Evolutionary conservation across 2,329 filamentous ascomycete species (phyloP), one percentile per base, ranked within the genome.

Genomic region (Cryphonectria naterciae): DNA sequence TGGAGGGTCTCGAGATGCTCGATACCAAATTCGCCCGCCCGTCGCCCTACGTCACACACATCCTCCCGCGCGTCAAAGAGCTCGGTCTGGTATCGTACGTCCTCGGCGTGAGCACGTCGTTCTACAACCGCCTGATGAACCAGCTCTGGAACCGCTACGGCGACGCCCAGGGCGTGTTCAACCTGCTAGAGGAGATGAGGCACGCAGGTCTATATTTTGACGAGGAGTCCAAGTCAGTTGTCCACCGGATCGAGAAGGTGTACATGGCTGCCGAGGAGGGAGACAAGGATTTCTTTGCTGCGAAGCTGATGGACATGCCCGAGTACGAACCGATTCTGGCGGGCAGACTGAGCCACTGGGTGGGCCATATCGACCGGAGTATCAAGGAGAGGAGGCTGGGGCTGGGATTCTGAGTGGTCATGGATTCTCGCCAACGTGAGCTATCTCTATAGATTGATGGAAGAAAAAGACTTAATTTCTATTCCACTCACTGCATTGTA

Each of bases 21-120:
- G 86, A 89, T 74, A 82, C 80, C 2, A 81, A 83, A 1, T 94
- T 93, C 71, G 73, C 77, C 13, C 85, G 83, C 15, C 81, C 87
- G 0, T 94, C 92, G 0, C 83, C 85, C 0, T 83, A 92, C 0
- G 83, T 85, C 0, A 84, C 92, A 61, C 84, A 85, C 61, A 80
- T 94, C 37, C 83, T 95, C 0, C 91, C 92, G 0, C 86, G 87
- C 10, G 82, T 94, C 75, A 92, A 92, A 77, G 83, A 86, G 61
- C 83, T 93, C 0, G 92, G 92, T 1, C 85, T 92, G 1, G 86
- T 88, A 1, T 91, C 91, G 0, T 93, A 91, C 76, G 89, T 93
- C 8, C 85, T 95, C 0, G 92, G 92, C 64, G 90, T 88, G 7
- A 90, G 89, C 25, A 92, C 91, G 0, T 82, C 86, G 0, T 87